Conservation (phyloP, 768 basidiomycete species). For the Antrodiella citrinella region DNA sequence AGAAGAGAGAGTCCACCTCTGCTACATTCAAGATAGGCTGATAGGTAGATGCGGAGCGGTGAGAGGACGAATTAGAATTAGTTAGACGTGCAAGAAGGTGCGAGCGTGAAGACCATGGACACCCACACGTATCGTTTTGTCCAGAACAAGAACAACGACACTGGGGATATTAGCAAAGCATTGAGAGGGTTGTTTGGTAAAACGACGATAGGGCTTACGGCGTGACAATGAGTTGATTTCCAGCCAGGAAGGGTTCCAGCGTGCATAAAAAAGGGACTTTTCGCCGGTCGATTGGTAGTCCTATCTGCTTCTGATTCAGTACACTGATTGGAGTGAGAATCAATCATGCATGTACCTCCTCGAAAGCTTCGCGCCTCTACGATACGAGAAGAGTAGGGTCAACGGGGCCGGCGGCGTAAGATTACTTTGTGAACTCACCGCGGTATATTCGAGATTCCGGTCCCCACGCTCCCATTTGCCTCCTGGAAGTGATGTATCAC, state of each 20-base stretch:
- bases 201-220: constrained; percentile 50
- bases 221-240: constrained; percentile 66
- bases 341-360: constrained; percentile 74
- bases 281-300: constrained; percentile 62
- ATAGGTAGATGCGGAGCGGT: background rate
- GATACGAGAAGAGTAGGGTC: background rate
- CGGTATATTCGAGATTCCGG: constrained; percentile 65
- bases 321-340: too few relatives aligned
- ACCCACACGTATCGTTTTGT: constrained; percentile 62
- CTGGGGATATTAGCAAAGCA: constrained; percentile 28
- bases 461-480: constrained; percentile 73
- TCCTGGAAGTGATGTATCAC: constrained; percentile 84
- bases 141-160: constrained; percentile 78
- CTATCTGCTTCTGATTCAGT: too few relatives aligned
- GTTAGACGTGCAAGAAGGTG: background rate
- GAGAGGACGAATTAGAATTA: background rate
- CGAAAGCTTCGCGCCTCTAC: constrained; percentile 81
- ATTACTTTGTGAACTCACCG: constrained; percentile 57
- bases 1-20: constrained; percentile 79
- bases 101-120: background rate
- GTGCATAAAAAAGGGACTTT: constrained; percentile 72
- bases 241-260: constrained; percentile 72
- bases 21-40: constrained; percentile 74
- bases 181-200: background rate
- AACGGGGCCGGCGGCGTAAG: background rate